Base-by-base conservation (phyloP, 768 basidiomycete genomes). In the Agaricus blazei region DNA sequence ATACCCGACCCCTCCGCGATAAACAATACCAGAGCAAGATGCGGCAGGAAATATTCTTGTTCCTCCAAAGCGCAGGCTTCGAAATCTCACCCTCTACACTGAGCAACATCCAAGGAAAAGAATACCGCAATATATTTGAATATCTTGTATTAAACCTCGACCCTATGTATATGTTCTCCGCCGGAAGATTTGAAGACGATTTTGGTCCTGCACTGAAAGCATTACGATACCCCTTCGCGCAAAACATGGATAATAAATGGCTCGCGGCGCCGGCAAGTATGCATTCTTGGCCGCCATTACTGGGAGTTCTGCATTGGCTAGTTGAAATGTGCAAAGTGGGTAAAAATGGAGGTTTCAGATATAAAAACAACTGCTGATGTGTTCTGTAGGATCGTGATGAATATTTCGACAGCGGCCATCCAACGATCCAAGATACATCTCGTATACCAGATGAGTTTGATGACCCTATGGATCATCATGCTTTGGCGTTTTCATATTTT, bases 271-370 rank as follows among this genome's bases (percentile, higher is more conserved):
- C 93, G 0, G 95, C 91, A 0, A 88, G 86, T 52, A 87, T 89
- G 75, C 89, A 92, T 70, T 85, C 88, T n/a, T 98, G 96, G 97
- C 91, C 93, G 0, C 76, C 83, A 23, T 70, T 97, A 26, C 75
- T 98, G 14, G 96, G 90, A 23, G 88, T 90, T 64, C 67, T 98
- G 34, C 89, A 95, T 69, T 99, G 97, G 97, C 72, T 99, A 12
- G 90, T 90, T 7, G 87, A 91, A 62, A 68, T 91, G 60, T 87
- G 88, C 63, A 88, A 87, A 73, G 96, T 95, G 62, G 27, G 76
- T 66, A 9, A 50, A 26, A 24, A 37, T 56, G 26, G 5, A 29
- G 42, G 19, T 9, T 37, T 29, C 28, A 29, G 19, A 19, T 34
- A 5, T 15, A 14, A 38, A 44, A 6, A 53, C 14, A 40, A 11